Evolutionary conservation across 352 stramenopile genomes (phyloP).

Genomic region (Phytophthora foliorum): DNA sequence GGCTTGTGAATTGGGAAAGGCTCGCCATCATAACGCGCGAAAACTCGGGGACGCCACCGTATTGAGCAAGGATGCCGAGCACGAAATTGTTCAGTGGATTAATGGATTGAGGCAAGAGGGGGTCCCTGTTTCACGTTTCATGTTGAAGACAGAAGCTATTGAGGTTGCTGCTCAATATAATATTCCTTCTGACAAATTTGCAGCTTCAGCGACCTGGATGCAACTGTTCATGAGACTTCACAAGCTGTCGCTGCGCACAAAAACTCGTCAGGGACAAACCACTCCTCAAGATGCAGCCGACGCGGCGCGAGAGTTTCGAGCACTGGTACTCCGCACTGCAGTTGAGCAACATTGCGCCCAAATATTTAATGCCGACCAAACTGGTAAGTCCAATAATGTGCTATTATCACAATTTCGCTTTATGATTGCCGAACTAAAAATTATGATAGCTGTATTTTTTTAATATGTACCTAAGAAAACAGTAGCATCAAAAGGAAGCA

Average conservation of each 20-base stretch:
- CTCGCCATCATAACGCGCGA: background rate
- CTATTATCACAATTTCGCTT: no score
- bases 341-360: conserved; percentile 20
- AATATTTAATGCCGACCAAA: conserved; percentile 19
- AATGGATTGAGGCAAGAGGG: conserved; percentile 16
- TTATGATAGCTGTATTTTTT: conserved; percentile 18
- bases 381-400: conserved; percentile 2
- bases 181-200: background rate
- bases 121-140: conserved; percentile 4
- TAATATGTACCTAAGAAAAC: conserved; percentile 4
- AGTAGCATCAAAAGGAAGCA: background rate
- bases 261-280: conserved; percentile 15
- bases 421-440: no score
- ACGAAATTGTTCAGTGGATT: conserved; percentile 13
- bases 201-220: conserved; percentile 2
- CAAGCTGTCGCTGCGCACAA: conserved; percentile 14
- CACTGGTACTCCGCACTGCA: conserved; percentile 1
- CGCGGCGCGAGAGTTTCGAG: conserved; percentile 1
- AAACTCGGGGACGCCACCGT: conserved; percentile 1
- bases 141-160: conserved; percentile 14
- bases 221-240: conserved; percentile 16
- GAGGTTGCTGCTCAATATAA: background rate
- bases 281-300: conserved; percentile 17
- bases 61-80: background rate
- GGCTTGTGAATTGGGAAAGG: background rate